Base-by-base conservation (phyloP, 352 stramenopile species). In the Pythium periplocum region DNA sequence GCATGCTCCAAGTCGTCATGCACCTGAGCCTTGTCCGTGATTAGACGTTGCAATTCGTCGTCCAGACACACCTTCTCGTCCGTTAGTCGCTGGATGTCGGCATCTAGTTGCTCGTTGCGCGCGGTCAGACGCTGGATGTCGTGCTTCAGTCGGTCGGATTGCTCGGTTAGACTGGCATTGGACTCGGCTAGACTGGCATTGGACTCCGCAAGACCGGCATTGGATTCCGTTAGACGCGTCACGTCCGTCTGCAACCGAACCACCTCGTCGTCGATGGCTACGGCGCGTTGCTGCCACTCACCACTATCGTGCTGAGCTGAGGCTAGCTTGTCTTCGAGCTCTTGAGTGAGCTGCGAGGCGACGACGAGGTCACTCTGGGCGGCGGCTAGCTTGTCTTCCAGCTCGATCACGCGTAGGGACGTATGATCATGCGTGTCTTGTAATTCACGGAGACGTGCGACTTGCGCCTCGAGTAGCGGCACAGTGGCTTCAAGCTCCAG, bases 1-100 rank as follows among this genome's bases (percentile, higher is more conserved):
- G 11, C 35, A 40, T 1, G 1, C 33, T 56, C 33, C 50, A 48
- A 10, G 7, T 56, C 50, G 1, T 0, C 40, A 11, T 5, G 3
- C 50, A 56, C 4, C 9, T 34, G 37, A 30, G 41, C 46, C 41
- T 38, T n/a, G 41, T 39, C 44, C 42, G 39, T 48, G 9, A 30
- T 48, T 30, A 30, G 17, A 48, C 9, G 9, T 48, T 48, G 43
- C 43, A 48, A 34, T 6, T 51, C 46, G 31, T 56, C 49, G 42
- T 39, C 43, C 30, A 48, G 40, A 2, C 42, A 35, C 10, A 35
- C 36, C 12, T 33, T 59, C 51, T 50, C 33, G 12, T 34, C 42
- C 43, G 6, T 44, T 33, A 59, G 34, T 32, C 31, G 31, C 17
- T 5, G 30, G 3, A 50, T 40, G 8, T 55, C 38, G 11, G n/a